Evolutionary conservation across 2,329 filamentous ascomycete species (phyloP), one percentile per base, ranked within the genome.

Genomic region (Aspergillus intermedius): DNA sequence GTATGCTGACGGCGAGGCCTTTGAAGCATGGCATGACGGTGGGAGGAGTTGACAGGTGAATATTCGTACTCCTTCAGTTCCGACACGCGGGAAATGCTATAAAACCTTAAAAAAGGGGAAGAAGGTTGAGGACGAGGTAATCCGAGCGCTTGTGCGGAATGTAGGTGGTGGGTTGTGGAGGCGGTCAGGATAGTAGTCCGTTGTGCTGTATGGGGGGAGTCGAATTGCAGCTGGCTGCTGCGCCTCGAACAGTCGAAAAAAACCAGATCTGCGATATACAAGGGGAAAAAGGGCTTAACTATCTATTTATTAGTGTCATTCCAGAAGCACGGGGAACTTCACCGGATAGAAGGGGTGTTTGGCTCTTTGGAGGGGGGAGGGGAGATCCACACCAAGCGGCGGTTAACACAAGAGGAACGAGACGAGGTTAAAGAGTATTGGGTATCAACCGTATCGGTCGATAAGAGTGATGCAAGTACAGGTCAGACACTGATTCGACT

Each of bases 1-100:
- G 93, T 70, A 97, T 94, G 80, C 88, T 95, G 68, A 97, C 91
- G 63, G 93, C 91, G 74, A 98, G 90, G 73, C 93, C 93, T 78
- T 97, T 95, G 77, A 97, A 98, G 82, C 91, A 97, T 76, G 93
- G 93, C 93, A 87, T 87, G 59, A 44, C 61, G 64, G 48, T 28
- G 46, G 49, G 39, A 42, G 28, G 32, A 37, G 28, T 37, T 22
- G 10, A 30, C 37, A 21, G 23, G 34, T 23, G 32, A 41, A 17
- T 21, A 40, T 32, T 46, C 13, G 30, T 44, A 40, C 28, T 30
- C 32, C 39, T 35, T 37, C 44, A 12, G 19, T 9, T 40, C n/a
- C 10, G 42, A 17, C 23, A 45, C 12, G 15, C 30, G n/a, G 30
- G 21, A 15, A 22, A 39, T 44, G 17, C 4, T 37, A 19, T 28